Base-by-base conservation (phyloP, 2,329 filamentous ascomycete genomes). In the Curvularia sp. region DNA sequence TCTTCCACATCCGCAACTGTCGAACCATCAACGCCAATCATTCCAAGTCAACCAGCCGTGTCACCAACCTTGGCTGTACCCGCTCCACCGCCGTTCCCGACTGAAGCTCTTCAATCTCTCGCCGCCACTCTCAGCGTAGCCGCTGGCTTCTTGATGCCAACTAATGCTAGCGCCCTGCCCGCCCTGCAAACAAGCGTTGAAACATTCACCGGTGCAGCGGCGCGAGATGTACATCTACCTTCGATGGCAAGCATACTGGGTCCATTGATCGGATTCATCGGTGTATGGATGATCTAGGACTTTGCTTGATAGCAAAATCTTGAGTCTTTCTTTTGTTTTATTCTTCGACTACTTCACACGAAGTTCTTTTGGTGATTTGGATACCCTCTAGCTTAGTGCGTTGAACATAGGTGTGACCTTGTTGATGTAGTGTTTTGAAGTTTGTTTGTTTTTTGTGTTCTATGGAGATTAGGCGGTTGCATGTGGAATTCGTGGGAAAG, bases 71-170 rank as follows among this genome's bases (percentile, higher is more conserved):
- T 44, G 3, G 5, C 33, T 6, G 15, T 18, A 33, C 28, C 49
- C 18, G 13, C 41, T 15, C 22, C 13, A n/a, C 28, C 49, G 4
- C 33, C 33, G 10, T 47, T 30, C 2, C 6, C 39, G 0, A 18
- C 43, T 5, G 48, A 47, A 2, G 26, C 47, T 24, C 28, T 53
- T 0, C 44, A 49, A n/a, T 33, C 49, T 13, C 49, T 50, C 5
- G 57, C 49, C 51, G 43, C 60, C 0, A 46, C 59, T 12, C 39
- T 62, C 15, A 60, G 30, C 22, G 55, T 56, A 49, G 15, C 38
- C 13, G 18, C 49, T 9, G 58, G 54, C 1, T 57, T 60, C 13
- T 13, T 60, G 1, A 35, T 49, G 1, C 54, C 58, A 12, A 57
- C 44, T 9, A 60, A 60, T n/a, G 49, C 39, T 2, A 57, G 24